A percentile compares a stretch with the other conserved stretches of the same genome.
These are phyloP conservation scores for Cicer cuneatum DNA, from an alignment of 306 rosid species.

Conservation along the genomic window DNA sequence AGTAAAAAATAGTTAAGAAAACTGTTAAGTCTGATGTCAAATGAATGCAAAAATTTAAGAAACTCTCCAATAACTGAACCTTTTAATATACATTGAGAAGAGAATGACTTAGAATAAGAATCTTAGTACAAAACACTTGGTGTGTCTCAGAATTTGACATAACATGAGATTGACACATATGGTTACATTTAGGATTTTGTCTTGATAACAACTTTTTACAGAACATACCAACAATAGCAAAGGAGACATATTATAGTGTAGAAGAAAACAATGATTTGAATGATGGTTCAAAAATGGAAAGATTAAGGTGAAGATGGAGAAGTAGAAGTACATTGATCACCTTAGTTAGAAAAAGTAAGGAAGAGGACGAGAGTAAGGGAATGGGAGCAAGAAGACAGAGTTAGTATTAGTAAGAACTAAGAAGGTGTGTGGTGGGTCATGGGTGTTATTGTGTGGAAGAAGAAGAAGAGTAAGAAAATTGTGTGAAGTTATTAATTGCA, in stretches of 20 bases:
- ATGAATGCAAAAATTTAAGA: neutral
- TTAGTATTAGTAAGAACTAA: slow-evolving; percentile 1
- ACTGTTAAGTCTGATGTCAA: neutral
- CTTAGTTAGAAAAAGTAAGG: slow-evolving; percentile 18
- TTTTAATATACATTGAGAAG: neutral
- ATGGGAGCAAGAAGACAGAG: slow-evolving; percentile 16
- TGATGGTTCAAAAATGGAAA: slow-evolving; percentile 18
- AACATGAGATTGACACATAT: no score
- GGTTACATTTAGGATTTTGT: no score
- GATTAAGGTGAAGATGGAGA: slow-evolving; percentile 26
- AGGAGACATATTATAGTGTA: neutral
- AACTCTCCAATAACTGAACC: slow-evolving; percentile 15
- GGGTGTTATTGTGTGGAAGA: neutral
- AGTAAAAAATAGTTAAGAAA: neutral
- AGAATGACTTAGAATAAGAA: neutral
- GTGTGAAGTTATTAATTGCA: slow-evolving; percentile 61
- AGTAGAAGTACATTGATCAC: slow-evolving; percentile 36
- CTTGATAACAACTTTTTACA: no score
- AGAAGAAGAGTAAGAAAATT: slow-evolving; percentile 15
- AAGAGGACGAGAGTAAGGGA: slow-evolving; percentile 36
- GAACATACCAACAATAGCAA: neutral
- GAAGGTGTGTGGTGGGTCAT: neutral
- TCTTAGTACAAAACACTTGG: no score
- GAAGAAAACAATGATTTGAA: slow-evolving; percentile 12
- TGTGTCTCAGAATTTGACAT: no score